These are phyloP conservation scores for Ceratocystis albifundus DNA, from an alignment of 2,329 filamentous ascomycete species.

Conservation along the genomic window DNA sequence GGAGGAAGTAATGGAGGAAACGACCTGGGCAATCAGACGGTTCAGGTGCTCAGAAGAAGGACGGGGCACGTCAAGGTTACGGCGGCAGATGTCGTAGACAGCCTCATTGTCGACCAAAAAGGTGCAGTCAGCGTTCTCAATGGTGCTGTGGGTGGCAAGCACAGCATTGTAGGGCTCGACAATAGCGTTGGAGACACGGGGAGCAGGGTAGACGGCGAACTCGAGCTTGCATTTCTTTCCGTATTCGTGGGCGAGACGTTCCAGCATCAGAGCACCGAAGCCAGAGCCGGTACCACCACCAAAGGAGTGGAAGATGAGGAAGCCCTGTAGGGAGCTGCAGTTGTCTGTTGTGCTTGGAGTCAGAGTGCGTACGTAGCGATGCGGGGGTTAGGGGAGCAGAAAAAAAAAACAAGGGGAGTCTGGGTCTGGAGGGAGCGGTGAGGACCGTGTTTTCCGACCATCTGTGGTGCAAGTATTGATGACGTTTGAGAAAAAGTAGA, in stretches of 20 bases:
- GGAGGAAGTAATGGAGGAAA: conserved; percentile 62
- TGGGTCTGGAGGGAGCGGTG: conserved; percentile 13
- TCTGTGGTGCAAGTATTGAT: no score
- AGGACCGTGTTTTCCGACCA: not conserved
- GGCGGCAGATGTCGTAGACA: conserved; percentile 63
- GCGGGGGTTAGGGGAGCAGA: not conserved
- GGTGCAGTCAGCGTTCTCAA: conserved; percentile 69
- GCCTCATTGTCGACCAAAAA: conserved; percentile 66
- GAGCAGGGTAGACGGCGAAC: conserved; percentile 60
- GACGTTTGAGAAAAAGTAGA: not conserved
- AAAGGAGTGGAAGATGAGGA: conserved; percentile 65
- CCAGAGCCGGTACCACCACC: conserved; percentile 62
- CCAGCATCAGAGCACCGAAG: conserved; percentile 59
- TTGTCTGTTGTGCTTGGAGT: conserved; percentile 42
- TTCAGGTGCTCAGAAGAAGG: conserved; percentile 62
- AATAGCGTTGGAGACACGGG: conserved; percentile 57
- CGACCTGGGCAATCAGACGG: conserved; percentile 60
- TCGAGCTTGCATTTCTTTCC: conserved; percentile 70
- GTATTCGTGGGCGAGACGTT: conserved; percentile 61
- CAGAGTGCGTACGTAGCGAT: conserved; percentile 20
- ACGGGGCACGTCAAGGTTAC: conserved; percentile 57
- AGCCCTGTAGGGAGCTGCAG: conserved; percentile 60
- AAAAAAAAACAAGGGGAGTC: not conserved
- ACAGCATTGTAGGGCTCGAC: conserved; percentile 67
- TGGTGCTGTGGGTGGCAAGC: conserved; percentile 61